Base-by-base conservation (phyloP, 768 basidiomycete genomes). In the Hygrophoropsis aurantiaca region DNA sequence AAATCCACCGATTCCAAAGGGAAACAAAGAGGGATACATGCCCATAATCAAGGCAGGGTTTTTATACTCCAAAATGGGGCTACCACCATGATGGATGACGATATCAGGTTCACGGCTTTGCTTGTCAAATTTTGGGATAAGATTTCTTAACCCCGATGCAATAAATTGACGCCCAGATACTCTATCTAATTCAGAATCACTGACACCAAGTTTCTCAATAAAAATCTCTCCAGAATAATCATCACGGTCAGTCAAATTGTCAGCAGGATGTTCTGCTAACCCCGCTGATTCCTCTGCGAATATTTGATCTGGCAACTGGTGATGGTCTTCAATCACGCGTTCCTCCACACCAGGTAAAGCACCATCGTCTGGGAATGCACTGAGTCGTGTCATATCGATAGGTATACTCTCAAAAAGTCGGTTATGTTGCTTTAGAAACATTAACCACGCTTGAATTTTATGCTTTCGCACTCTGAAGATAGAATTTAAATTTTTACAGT, bases 1-100 rank as follows among this genome's bases (percentile, higher is more conserved):
- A 55, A 69, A 65, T 1, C 67, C 64, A 4, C 66, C 62, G n/a
- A 62, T 46, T 7, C 66, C 64, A 50, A 44, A 61, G 0, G 66
- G 68, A 48, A 57, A 69, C 0, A 69, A 36, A 2, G 57, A 64
- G 1, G 68, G 68, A 50, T 44, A 69, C 54, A 61, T 58, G 1
- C 60, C 61, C n/a, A 60, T 62, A 35, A 68, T 40, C 0, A 68
- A 45, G 13, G 47, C 33, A 8, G 63, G 60, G 54, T 70, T 68
- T 5, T 65, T 44, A 38, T 68, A 70, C 36, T 69, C 66, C 11
- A 19, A 21, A 4, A 69, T 48, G 5, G 68, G 27, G 13, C 27
- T 6, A 6, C 13, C 27, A 30, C 60, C 56, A 15, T 44, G 38
- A 46, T 54, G 55, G 2, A 69, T 34, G 2, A 59, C 33, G 0